Conservation (phyloP, 495 filamentous ascomycete species). For the Xylaria grammica region DNA sequence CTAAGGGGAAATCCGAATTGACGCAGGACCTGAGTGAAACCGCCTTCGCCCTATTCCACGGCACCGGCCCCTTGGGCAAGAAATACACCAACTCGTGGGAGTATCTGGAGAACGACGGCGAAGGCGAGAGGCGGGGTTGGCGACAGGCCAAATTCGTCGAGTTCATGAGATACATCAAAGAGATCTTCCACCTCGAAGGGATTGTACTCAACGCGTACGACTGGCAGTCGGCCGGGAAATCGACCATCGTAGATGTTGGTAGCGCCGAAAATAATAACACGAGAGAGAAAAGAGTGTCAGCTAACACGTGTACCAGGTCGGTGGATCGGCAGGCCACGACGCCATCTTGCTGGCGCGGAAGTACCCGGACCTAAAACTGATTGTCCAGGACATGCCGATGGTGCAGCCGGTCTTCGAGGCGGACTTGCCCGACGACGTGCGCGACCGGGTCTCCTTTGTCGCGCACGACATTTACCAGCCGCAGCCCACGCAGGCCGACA, state of each 20-base stretch:
- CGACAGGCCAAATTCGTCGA: slow-evolving; percentile 36
- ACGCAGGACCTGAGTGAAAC: slow-evolving; percentile 36
- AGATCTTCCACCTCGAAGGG: slow-evolving; percentile 36
- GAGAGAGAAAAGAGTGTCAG: background rate
- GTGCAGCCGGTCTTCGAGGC: slow-evolving; percentile 35
- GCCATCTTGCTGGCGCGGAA: slow-evolving; percentile 34
- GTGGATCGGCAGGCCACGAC: slow-evolving; percentile 37
- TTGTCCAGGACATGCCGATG: slow-evolving; percentile 44
- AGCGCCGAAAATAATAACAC: background rate
- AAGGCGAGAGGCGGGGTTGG: slow-evolving; percentile 35
- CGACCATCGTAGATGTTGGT: slow-evolving; percentile 42
- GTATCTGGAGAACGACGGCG: slow-evolving; percentile 39
- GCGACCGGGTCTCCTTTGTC: slow-evolving; percentile 47
- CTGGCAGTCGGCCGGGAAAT: slow-evolving; percentile 38
- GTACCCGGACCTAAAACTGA: slow-evolving; percentile 36
- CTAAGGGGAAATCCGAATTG: slow-evolving; percentile 30
- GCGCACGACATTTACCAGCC: slow-evolving; percentile 56
- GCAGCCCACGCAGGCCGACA: slow-evolving; percentile 57
- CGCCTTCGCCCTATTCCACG: slow-evolving; percentile 34
- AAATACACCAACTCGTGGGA: slow-evolving; percentile 38
- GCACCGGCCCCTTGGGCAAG: slow-evolving; percentile 32
- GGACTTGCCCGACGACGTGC: slow-evolving; percentile 35
- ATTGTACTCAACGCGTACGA: slow-evolving; percentile 35
- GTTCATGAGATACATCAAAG: slow-evolving; percentile 37
- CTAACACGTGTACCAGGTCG: slow-evolving; percentile 30